Evolutionary conservation across 495 filamentous ascomycete genomes (phyloP).

Genomic region (Talaromyces thailandensis): DNA sequence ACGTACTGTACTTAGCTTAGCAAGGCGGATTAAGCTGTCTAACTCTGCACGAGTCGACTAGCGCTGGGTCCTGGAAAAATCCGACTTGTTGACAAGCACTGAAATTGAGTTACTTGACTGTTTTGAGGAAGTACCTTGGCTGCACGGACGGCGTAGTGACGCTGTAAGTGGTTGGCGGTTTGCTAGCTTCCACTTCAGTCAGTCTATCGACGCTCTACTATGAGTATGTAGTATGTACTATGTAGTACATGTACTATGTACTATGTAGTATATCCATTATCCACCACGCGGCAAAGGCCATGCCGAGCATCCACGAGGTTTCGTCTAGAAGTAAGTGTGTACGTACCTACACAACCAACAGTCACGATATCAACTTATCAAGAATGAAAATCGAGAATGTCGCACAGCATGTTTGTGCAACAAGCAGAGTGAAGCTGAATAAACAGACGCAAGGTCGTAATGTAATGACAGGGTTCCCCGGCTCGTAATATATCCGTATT

Average conservation of each 20-base stretch:
- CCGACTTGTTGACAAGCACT: background rate
- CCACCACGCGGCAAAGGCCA: background rate
- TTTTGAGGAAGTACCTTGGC: background rate
- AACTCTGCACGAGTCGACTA: background rate
- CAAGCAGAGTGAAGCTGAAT: background rate
- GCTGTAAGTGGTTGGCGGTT: background rate
- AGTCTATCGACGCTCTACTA: no score
- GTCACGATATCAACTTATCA: background rate
- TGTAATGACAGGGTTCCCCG: background rate
- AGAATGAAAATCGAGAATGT: background rate
- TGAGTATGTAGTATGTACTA: no score
- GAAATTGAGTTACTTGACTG: background rate
- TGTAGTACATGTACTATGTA: no score
- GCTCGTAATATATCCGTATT: background rate
- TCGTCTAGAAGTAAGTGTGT: background rate
- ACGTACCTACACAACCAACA: no score
- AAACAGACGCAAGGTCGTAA: background rate
- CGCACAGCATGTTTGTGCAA: background rate
- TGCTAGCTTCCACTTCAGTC: background rate
- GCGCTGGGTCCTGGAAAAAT: background rate
- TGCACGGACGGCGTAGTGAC: background rate
- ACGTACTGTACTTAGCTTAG: background rate
- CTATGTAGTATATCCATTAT: no score
- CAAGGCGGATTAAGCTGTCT: background rate
- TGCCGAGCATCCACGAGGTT: background rate